Evolutionary conservation across 2,329 filamentous ascomycete genomes (phyloP).

Genomic region (Ascochyta lentis): DNA sequence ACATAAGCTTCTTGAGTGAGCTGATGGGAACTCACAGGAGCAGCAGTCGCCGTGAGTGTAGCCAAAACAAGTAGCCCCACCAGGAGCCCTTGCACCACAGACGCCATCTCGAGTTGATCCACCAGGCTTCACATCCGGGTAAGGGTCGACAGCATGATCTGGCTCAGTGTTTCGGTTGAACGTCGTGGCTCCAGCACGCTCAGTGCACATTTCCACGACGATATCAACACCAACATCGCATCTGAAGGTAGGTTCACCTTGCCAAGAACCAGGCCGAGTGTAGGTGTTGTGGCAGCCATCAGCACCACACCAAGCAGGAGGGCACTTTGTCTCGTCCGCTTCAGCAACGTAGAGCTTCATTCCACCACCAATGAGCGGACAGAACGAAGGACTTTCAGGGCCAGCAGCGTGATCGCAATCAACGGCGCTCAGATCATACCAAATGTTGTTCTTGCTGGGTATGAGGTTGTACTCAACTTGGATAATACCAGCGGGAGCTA

Average conservation of each 20-base stretch:
- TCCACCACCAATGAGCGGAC: slow-evolving; percentile 31
- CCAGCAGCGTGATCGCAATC: slow-evolving; percentile 21
- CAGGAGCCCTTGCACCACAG: slow-evolving; percentile 8
- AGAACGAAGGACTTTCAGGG: slow-evolving; percentile 21
- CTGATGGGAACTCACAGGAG: slow-evolving; percentile 6
- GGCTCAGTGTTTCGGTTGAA: slow-evolving; percentile 1
- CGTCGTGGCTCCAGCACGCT: slow-evolving; percentile 15
- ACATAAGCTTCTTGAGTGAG: neutral
- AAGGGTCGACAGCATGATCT: neutral
- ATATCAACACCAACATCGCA: slow-evolving; percentile 30
- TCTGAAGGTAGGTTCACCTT: slow-evolving; percentile 25
- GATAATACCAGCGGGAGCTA: slow-evolving; percentile 28
- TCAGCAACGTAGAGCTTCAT: slow-evolving; percentile 22
- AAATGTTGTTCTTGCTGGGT: slow-evolving; percentile 13
- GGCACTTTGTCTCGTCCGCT: slow-evolving; percentile 6
- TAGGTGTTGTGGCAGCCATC: slow-evolving; percentile 24
- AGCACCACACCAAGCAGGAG: slow-evolving; percentile 16
- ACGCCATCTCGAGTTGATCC: slow-evolving; percentile 2
- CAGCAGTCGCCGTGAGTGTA: slow-evolving; percentile 19
- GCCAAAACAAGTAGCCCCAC: slow-evolving; percentile 7
- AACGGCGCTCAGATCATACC: slow-evolving; percentile 34
- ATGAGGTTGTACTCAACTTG: slow-evolving; percentile 34
- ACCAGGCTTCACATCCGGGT: neutral
- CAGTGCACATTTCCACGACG: slow-evolving; percentile 27
- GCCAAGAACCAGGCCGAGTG: slow-evolving; percentile 19